Base-by-base conservation (phyloP, 2,329 filamentous ascomycete genomes). In the Microdochium trichocladiopsis region DNA sequence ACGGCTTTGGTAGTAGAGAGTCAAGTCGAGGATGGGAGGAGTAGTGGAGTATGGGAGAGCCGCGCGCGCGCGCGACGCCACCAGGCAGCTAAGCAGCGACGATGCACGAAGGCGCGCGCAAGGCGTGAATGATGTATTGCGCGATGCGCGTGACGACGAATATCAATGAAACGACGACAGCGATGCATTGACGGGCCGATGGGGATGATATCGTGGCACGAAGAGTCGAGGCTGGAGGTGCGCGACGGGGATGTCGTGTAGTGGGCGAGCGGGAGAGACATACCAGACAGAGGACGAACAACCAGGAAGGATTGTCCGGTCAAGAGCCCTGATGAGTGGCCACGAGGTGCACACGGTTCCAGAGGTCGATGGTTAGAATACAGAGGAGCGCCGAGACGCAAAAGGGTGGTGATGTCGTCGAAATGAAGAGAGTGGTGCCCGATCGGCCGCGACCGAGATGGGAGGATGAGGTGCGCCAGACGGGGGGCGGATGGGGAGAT, bases 391-490 rank as follows among this genome's bases (percentile, higher is more conserved):
- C 18, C 41, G n/a, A 4, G 10, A 18, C 41, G 3, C 18, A 8
- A 18, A 11, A 16, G 41, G 14, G 18, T 8, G 41, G 18, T 45
- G n/a, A 18, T 18, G 41, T 45, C 41, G 41, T 45, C 41, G 41
- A 45, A 18, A 16, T 45, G 41, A 22, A 45, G 41, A 45, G 41
- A 45, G 18, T n/a, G 18, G 41, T 45, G 41, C 41, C 41, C 18
- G 41, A 45, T 45, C 41, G 41, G 41, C 41, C 41, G 41, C 41
- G 41, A 45, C 41, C 41, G 41, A 45, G 41, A 45, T 45, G 41
- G 16, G 41, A 45, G 41, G 41, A 45, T 45, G 16, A 45, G 41
- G 16, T 18, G 41, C 41, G 18, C 41, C 41, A 22, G 41, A 45
- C 41, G 16, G 41, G 41, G 41, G 41, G 41, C 41, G 41, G 41